Percentiles rank a stretch among this genome's conserved stretches.
phyloP scores from a whole-genome alignment of 148 eudicot species.

The Hydrangea macrophylla region DNA sequence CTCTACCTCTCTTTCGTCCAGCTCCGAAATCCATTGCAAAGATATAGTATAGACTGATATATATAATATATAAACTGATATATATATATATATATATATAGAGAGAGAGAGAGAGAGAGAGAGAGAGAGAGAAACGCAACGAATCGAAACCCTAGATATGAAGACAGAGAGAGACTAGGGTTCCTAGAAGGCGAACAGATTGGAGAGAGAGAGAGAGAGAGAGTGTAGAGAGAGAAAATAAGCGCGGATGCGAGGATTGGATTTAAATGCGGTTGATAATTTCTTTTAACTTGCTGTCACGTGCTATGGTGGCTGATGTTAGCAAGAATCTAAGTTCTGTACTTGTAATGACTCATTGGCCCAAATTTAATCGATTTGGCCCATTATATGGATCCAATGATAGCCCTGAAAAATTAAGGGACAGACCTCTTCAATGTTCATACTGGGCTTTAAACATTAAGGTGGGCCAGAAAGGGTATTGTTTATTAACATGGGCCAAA shows the following conservation, averaged over 20 bases:
- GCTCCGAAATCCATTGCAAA: slow-evolving; percentile 58
- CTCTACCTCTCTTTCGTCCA: slow-evolving; percentile 52
- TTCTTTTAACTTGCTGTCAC: neutral
- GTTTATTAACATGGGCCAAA: too few species aligned
- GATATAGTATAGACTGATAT: neutral
- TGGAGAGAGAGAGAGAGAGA: too few species aligned
- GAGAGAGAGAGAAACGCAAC: neutral
- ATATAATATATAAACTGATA: neutral
- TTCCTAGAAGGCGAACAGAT: neutral
- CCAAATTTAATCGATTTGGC: too few species aligned
- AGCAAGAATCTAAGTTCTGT: too few species aligned
- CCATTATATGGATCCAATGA: too few species aligned
- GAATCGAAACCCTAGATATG: neutral
- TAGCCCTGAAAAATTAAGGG: too few species aligned
- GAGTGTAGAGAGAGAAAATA: slow-evolving; percentile 8
- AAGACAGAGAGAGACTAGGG: neutral
- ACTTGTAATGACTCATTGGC: too few species aligned
- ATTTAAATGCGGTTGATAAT: slow-evolving; percentile 21
- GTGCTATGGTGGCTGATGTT: neutral
- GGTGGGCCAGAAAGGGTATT: too few species aligned
- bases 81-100: neutral
- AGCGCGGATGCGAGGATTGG: slow-evolving; percentile 14
- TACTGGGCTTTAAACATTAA: too few species aligned
- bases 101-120: neutral
- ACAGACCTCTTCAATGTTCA: too few species aligned